Conservation (phyloP, 768 basidiomycete species). For the Lactifluus pinguis region DNA sequence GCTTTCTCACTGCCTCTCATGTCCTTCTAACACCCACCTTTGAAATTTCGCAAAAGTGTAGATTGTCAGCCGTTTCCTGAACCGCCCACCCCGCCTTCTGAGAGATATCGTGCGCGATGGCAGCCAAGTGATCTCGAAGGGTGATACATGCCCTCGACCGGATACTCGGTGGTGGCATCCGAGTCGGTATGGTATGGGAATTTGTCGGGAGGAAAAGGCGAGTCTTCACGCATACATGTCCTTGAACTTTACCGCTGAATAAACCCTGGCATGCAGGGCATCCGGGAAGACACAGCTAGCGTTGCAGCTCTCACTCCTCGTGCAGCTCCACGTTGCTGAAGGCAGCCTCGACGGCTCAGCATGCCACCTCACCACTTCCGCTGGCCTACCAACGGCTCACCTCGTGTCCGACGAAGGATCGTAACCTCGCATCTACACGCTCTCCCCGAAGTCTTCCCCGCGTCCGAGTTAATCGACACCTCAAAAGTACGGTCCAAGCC, state of each 20-base stretch:
- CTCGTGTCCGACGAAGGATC: slow-evolving; percentile 48
- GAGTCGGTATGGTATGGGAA: slow-evolving; percentile 79
- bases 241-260: neutral
- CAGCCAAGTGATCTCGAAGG: slow-evolving; percentile 56
- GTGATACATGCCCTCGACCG: slow-evolving; percentile 61
- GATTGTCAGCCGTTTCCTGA: slow-evolving; percentile 42
- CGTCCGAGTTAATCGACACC: slow-evolving; percentile 32
- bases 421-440: slow-evolving; percentile 47
- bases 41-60: slow-evolving; percentile 51
- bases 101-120: slow-evolving; percentile 30
- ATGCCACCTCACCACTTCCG: slow-evolving; percentile 71
- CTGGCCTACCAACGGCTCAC: slow-evolving; percentile 57
- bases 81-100: slow-evolving; percentile 34
- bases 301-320: slow-evolving; percentile 70
- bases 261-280: slow-evolving; percentile 42
- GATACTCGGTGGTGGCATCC: slow-evolving; percentile 70
- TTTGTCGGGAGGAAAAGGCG: slow-evolving; percentile 83
- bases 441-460: slow-evolving; percentile 45
- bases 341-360: slow-evolving; percentile 29
- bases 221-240: slow-evolving; percentile 13
- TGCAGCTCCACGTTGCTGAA: slow-evolving; percentile 51
- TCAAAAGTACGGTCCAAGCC: slow-evolving; percentile 43
- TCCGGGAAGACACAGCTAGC: slow-evolving; percentile 93
- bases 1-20: slow-evolving; percentile 39
- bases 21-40: slow-evolving; percentile 39